Evolutionary conservation across 2,329 filamentous ascomycete species (phyloP).

Genomic region (Aspergillus sp.): DNA sequence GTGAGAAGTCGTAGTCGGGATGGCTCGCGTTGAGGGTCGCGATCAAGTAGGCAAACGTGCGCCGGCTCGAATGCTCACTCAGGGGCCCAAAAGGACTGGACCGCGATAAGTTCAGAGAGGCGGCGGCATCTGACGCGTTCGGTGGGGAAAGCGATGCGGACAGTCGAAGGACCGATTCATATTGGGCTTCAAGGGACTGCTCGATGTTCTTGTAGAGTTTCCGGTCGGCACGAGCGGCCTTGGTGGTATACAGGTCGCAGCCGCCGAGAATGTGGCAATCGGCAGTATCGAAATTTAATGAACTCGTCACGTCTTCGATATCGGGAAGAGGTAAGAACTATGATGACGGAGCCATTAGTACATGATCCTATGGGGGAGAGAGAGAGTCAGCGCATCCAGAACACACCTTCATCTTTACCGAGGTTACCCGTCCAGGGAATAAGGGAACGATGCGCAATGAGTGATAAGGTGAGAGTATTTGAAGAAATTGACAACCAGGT

Average conservation of each 20-base stretch:
- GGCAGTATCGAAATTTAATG: conserved; percentile 91
- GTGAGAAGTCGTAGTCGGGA: conserved; percentile 94
- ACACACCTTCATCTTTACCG: conserved; percentile 19
- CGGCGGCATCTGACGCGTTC: conserved; percentile 66
- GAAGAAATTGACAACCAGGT: background rate
- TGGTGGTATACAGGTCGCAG: conserved; percentile 96
- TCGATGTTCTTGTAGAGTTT: conserved; percentile 97
- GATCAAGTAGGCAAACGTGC: conserved; percentile 93
- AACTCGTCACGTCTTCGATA: conserved; percentile 86
- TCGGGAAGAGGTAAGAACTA: conserved; percentile 90
- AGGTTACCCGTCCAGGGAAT: conserved; percentile 5
- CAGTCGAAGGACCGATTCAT: conserved; percentile 81
- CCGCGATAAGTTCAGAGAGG: conserved; percentile 70
- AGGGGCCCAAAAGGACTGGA: conserved; percentile 90
- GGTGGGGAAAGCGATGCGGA: conserved; percentile 86
- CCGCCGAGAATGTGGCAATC: conserved; percentile 90
- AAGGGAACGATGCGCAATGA: conserved; percentile 1
- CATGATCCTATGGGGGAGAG: background rate
- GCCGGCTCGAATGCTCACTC: conserved; percentile 80
- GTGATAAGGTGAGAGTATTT: background rate
- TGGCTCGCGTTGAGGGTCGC: conserved; percentile 95
- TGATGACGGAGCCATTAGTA: conserved; percentile 18
- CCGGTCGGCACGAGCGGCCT: conserved; percentile 92
- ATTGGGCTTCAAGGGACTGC: conserved; percentile 82
- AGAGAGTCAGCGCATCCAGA: background rate